Evolutionary conservation across 2,329 filamentous ascomycete species (phyloP).

Genomic region (Capronia coronata): DNA sequence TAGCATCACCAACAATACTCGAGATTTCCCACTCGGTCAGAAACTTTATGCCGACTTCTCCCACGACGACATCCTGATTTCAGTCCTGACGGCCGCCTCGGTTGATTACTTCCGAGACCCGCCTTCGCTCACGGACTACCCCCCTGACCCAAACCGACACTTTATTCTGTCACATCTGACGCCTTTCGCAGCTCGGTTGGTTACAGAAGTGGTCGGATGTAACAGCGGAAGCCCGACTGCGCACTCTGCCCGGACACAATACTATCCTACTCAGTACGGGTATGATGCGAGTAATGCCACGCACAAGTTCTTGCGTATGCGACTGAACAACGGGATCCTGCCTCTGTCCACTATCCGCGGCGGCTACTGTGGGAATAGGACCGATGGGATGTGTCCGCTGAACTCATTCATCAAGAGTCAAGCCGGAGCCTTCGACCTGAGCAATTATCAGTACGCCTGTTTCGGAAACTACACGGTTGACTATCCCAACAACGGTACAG

Average conservation of each 20-base stretch:
- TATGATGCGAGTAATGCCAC: conserved; percentile 39
- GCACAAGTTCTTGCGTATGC: conserved; percentile 47
- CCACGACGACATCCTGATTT: conserved; percentile 50
- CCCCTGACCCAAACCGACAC: conserved; percentile 33
- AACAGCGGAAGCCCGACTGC: conserved; percentile 36
- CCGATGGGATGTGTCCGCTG: conserved; percentile 44
- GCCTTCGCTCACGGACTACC: conserved; percentile 39
- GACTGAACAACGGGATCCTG: conserved; percentile 46
- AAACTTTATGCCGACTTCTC: conserved; percentile 50
- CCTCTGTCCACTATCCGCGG: conserved; percentile 45
- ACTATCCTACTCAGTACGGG: conserved; percentile 42
- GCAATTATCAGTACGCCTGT: conserved; percentile 46
- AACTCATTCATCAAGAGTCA: conserved; percentile 40
- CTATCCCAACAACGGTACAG: conserved; percentile 35
- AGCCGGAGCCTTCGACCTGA: conserved; percentile 34
- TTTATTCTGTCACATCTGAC: conserved; percentile 49
- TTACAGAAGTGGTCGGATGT: conserved; percentile 53
- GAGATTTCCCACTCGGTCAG: conserved; percentile 44
- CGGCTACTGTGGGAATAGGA: conserved; percentile 39
- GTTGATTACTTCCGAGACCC: conserved; percentile 50
- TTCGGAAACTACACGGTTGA: conserved; percentile 44
- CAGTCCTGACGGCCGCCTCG: conserved; percentile 47
- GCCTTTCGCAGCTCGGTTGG: conserved; percentile 50
- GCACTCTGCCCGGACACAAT: conserved; percentile 34
- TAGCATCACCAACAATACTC: conserved; percentile 42